Evolutionary conservation across 371 early-diverging fungal genomes (phyloP).

Genomic region (Mucor racemosus): DNA sequence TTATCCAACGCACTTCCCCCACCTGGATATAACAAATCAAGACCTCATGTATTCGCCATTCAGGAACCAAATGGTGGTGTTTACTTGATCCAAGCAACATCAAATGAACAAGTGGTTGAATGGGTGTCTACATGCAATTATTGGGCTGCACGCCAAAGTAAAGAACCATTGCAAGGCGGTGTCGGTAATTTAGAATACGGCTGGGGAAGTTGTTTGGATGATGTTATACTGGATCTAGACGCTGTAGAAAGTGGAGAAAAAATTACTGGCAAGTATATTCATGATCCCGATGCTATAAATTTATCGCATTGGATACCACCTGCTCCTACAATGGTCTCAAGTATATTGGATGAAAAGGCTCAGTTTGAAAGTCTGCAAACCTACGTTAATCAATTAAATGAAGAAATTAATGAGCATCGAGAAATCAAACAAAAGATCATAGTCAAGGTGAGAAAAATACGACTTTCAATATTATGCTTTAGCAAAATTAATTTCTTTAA

Average conservation of each 20-base stretch:
- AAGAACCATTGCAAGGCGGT: conserved; percentile 85
- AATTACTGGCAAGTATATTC: conserved; percentile 24
- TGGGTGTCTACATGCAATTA: conserved; percentile 90
- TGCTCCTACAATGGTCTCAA: conserved; percentile 40
- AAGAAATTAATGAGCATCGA: conserved; percentile 46
- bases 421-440: conserved; percentile 43
- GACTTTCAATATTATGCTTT: background rate
- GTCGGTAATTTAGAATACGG: conserved; percentile 90
- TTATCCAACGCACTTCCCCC: conserved; percentile 79
- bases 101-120: conserved; percentile 67
- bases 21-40: conserved; percentile 80
- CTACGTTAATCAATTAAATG: conserved; percentile 35
- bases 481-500: background rate
- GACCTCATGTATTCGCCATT: conserved; percentile 84
- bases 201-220: conserved; percentile 74
- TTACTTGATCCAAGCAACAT: conserved; percentile 81
- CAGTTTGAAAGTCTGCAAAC: conserved; percentile 33
- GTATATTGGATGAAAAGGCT: conserved; percentile 32
- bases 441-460: conserved; percentile 26
- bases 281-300: conserved; percentile 28
- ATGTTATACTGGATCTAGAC: conserved; percentile 37
- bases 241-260: conserved; percentile 23
- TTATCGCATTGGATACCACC: conserved; percentile 46
- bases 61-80: conserved; percentile 79
- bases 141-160: conserved; percentile 89